Evolutionary conservation across 352 stramenopile species (phyloP), one percentile per base, ranked within the genome.

Genomic region (Phytophthora macrochlamydospora): DNA sequence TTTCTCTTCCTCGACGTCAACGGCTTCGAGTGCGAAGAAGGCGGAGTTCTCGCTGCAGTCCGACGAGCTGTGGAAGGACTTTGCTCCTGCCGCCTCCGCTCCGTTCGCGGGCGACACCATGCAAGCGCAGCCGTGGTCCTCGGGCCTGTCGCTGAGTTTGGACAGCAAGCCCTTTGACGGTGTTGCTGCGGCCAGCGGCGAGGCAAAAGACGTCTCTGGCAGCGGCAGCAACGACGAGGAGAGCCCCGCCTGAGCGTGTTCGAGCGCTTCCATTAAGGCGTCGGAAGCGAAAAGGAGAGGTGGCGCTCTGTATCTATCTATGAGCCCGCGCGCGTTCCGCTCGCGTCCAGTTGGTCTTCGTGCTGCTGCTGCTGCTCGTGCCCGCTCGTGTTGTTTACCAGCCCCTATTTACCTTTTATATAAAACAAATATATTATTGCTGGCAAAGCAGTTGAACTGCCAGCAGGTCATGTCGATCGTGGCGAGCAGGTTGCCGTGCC

Each of bases 401-500:
- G 70, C 77, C 78, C 82, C 77, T 91, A 91, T 91, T 91, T 90
- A 90, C 81, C 86, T 75, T 85, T 78, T 78, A 79, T 82, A 90
- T 91, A 90, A 90, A n/a, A 90, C 90, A 92, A 89, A 66, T 73
- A 73, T 72, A 40, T 67, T 57, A 53, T 73, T 63, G 57, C 28
- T 67, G 29, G 31, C 33, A 55, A 56, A 62, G 68, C 68, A 76
- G 63, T 62, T 75, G 56, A 65, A 65, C 45, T 31, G 18, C 18
- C 18, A 24, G 18, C 18, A 24, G 18, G 18, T 24, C 18, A 24
- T 24, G 18, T 18, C 13, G 4, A 29, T n/a, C 62, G 52, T 43
- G 42, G 7, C 14, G 12, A 42, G 13, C 38, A 45, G 18, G 18
- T 24, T 24, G 18, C 18, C 18, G 18, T 24, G 18, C 18, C 18